A percentile compares a stretch with the other conserved stretches of the same genome.
Conservation (phyloP, 768 basidiomycete genomes). For the Pisolithus orientalis region DNA sequence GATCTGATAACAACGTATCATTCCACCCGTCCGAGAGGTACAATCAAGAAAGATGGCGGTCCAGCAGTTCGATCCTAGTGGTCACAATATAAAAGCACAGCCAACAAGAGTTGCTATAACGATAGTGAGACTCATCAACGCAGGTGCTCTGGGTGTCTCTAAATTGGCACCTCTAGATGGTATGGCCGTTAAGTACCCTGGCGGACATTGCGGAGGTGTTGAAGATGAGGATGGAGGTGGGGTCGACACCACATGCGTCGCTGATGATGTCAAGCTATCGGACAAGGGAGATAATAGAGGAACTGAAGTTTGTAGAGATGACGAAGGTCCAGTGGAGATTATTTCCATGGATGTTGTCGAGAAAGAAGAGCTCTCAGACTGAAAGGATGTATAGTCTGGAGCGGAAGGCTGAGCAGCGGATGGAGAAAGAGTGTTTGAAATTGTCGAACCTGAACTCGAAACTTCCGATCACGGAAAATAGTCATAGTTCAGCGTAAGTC, state of each 20-base stretch:
- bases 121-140: too few species aligned
- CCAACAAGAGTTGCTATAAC: too few species aligned
- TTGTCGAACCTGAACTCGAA: conserved; percentile 2
- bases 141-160: too few species aligned
- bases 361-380: neutral
- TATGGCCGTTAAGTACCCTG: neutral
- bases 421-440: conserved; percentile 5
- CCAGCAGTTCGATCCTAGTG: too few species aligned
- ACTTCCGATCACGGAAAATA: conserved; percentile 2
- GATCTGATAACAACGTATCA: too few species aligned
- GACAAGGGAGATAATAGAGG: neutral
- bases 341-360: neutral
- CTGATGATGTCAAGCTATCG: neutral
- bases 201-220: neutral
- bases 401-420: neutral
- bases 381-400: neutral
- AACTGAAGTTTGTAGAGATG: neutral
- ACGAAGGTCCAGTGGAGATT: neutral
- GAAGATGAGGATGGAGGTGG: neutral
- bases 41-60: too few species aligned
- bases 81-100: too few species aligned
- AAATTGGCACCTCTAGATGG: neutral
- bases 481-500: neutral
- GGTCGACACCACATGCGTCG: neutral
- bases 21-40: too few species aligned